Percentiles rank a stretch among this genome's conserved stretches.
Evolutionary conservation across 2,329 filamentous ascomycete species (phyloP).

Genomic region (Hypoxylon sp.): DNA sequence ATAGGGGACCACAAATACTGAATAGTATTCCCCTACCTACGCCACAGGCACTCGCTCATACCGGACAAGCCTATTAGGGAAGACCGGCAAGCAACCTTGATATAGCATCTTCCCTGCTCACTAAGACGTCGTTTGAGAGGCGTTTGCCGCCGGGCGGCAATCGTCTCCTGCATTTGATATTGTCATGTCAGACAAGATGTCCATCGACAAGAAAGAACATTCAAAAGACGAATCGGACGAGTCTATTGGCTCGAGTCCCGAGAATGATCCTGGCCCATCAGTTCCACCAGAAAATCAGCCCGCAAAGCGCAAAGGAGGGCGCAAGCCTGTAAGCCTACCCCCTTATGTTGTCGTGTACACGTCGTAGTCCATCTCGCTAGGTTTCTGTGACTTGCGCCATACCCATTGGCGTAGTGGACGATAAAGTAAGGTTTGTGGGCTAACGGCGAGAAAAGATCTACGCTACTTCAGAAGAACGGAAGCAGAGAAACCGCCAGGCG

Average conservation of each 20-base stretch:
- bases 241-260: slow-evolving; percentile 70
- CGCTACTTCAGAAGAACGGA: slow-evolving; percentile 97
- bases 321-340: slow-evolving; percentile 82
- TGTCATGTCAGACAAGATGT: slow-evolving; percentile 76
- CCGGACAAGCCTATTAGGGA: slow-evolving; percentile 29
- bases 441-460: slow-evolving; percentile 77
- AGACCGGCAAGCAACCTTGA: slow-evolving; percentile 16
- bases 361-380: slow-evolving; percentile 1
- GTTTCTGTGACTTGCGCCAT: slow-evolving; percentile 7
- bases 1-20: slow-evolving; percentile 34
- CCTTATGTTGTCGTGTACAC: slow-evolving; percentile 24
- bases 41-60: slow-evolving; percentile 30
- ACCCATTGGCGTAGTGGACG: neutral
- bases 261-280: slow-evolving; percentile 62
- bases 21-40: slow-evolving; percentile 18
- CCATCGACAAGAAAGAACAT: slow-evolving; percentile 71
- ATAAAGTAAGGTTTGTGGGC: slow-evolving; percentile 24
- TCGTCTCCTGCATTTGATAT: slow-evolving; percentile 52
- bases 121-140: slow-evolving; percentile 49
- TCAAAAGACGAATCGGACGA: slow-evolving; percentile 72
- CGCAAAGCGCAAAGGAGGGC: slow-evolving; percentile 96
- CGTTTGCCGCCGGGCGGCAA: slow-evolving; percentile 59
- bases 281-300: slow-evolving; percentile 67
- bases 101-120: slow-evolving; percentile 36
- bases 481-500: slow-evolving; percentile 96